Evolutionary conservation across 192 early-diverging fungal genomes (phyloP).

Genomic region (Podila horticola): DNA sequence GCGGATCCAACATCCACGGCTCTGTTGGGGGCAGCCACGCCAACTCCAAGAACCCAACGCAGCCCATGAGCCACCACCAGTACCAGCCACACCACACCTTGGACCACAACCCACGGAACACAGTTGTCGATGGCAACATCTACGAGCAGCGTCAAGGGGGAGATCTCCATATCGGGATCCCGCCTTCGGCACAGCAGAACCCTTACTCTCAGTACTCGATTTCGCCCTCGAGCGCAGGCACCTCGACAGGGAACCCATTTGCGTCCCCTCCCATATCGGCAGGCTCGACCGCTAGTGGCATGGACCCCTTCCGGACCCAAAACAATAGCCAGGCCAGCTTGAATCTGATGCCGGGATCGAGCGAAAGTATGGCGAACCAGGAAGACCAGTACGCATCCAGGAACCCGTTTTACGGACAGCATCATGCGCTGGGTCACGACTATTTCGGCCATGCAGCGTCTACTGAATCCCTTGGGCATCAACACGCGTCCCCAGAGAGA

Average conservation of each 20-base stretch:
- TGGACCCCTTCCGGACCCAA: constrained; percentile 28
- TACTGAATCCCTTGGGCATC: background rate
- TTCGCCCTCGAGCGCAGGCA: constrained; percentile 19
- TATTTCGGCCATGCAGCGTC: background rate
- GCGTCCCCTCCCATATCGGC: constrained; percentile 22
- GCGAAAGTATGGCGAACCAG: background rate
- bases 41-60: background rate
- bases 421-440: background rate
- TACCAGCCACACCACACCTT: background rate
- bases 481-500: no score
- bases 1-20: constrained; percentile 6
- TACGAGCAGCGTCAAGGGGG: background rate
- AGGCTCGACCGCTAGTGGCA: background rate
- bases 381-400: background rate
- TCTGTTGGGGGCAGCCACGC: constrained; percentile 1
- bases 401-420: background rate
- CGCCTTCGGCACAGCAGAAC: background rate
- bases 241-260: constrained; percentile 12
- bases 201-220: constrained; percentile 15
- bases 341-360: background rate
- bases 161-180: constrained; percentile 12
- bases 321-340: constrained; percentile 27
- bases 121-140: background rate
- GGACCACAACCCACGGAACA: constrained; percentile 1
- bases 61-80: background rate